Base-by-base conservation (phyloP, 345 rosid genomes). In the Aquilaria malaccensis region DNA sequence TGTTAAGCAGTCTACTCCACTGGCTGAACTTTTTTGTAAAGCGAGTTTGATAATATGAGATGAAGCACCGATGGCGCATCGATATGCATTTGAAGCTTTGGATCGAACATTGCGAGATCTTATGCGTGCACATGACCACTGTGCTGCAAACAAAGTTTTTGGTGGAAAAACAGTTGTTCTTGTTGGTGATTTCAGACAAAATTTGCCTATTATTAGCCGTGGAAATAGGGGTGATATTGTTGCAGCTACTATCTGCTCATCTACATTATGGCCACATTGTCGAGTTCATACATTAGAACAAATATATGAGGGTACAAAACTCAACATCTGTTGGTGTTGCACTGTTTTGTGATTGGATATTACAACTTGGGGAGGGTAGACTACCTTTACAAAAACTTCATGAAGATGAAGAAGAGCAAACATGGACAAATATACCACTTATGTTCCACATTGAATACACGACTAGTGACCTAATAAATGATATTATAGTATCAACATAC, bases 1-100 rank as follows among this genome's bases (percentile, higher is more conserved):
- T 12, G 12, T 46, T 46, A 46, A 46, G 10, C 7, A 46, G 12
- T 7, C 10, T 6, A 46, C 49, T 12, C 49, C 7, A 46, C 49
- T 46, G 7, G 49, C 49, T 6, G 12, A 46, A 46, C 49, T 46
- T 46, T 6, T 46, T 6, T 12, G 12, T 22, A 12, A 46, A 12
- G 49, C 55, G 3, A 30, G 30, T 2, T 12, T 61, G 56, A 47
- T 61, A 48, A 31, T 61, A 6, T 61, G 65, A 56, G 65, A 61
- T 61, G 55, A 61, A 15, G 65, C 56, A 0, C 65, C 33, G 6
- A 61, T 50, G 65, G 2, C 15, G 0, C 48, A 61, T 9, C 22
- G 45, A 11, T 13, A 31, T 13, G 5, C 33, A 22, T 22, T 22
- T 22, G 22, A 22, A 1, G 22, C 22, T 22, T 22, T 22, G 22